Evolutionary conservation across 2,329 filamentous ascomycete genomes (phyloP), one percentile per base, ranked within the genome.

Genomic region (Purpureocillium lavendulum): DNA sequence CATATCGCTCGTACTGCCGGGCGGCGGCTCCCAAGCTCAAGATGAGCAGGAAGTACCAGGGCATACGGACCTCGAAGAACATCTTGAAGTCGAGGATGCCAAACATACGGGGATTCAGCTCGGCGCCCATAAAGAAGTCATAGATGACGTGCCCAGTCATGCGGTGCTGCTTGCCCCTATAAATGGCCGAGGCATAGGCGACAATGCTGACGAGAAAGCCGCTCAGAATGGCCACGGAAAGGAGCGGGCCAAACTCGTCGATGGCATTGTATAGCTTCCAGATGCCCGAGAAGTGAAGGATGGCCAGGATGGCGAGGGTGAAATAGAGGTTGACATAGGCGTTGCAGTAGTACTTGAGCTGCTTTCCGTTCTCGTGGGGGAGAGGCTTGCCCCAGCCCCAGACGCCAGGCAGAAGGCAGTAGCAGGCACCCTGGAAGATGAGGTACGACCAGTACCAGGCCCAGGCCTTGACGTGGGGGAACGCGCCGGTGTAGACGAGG

Each of bases 391-490:
- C 92, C 57, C 87, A 84, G 43, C 81, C 79, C 66, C 81, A 89
- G 45, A 98, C 80, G 47, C 92, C 92, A 2, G 92, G 92, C 54
- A 96, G 77, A 43, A 81, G 67, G 55, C 90, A 77, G 66, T 98
- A 98, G 59, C 84, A 84, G 31, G 80, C 70, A 41, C 73, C 86
- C 66, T 97, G 86, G 42, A 88, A 84, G 52, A 94, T 61, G 66
- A 94, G 84, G 63, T 96, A 97, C 39, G 71, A 70, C 92, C 92
- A 98, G 71, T 97, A 98, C 57, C 95, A 94, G 43, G 72, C 65
- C 89, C 90, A 98, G 2, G 89, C 89, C 59, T 82, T 82, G 39
- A 80, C 58, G 41, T 80, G 81, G 2, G 92, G 92, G 62, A 83
- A 97, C 1, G 89, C 90, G 48, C 86, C 84, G 21, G 82, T 84